Percentiles rank a stretch among this genome's conserved stretches.
Conservation (phyloP, 2,329 filamentous ascomycete species). For the Talaromyces sp. region DNA sequence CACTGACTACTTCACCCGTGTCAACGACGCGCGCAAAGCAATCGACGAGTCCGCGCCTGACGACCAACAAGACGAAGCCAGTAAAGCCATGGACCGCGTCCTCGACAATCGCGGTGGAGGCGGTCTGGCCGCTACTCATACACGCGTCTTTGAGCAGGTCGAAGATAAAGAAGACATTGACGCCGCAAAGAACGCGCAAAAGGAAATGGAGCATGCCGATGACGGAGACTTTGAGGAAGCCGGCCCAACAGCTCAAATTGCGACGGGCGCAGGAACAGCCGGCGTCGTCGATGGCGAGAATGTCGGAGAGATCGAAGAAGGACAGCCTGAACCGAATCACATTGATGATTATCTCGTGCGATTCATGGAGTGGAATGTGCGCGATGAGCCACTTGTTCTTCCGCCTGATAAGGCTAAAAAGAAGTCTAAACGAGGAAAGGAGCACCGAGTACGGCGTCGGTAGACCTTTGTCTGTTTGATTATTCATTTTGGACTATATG, state of each 20-base stretch:
- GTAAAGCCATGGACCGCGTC: slow-evolving; percentile 80
- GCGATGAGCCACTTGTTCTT: slow-evolving; percentile 48
- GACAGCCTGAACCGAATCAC: slow-evolving; percentile 49
- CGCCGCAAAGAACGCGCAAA: slow-evolving; percentile 82
- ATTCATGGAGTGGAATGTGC: slow-evolving; percentile 61
- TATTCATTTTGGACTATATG: neutral
- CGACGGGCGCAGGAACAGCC: slow-evolving; percentile 27
- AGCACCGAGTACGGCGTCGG: slow-evolving; percentile 44
- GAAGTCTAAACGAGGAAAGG: slow-evolving; percentile 47
- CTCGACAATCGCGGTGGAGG: slow-evolving; percentile 65
- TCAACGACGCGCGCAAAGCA: slow-evolving; percentile 63
- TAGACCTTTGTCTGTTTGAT: slow-evolving; percentile 19
- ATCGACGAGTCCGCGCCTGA: slow-evolving; percentile 60
- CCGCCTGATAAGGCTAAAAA: slow-evolving; percentile 49
- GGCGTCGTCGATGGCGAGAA: slow-evolving; percentile 34
- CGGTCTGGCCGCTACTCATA: slow-evolving; percentile 40
- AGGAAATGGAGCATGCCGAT: slow-evolving; percentile 78
- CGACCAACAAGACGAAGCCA: slow-evolving; percentile 64
- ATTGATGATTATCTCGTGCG: slow-evolving; percentile 74
- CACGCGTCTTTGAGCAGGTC: slow-evolving; percentile 76
- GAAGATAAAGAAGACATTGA: slow-evolving; percentile 85
- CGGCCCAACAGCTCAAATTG: slow-evolving; percentile 33
- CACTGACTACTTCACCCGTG: slow-evolving; percentile 87
- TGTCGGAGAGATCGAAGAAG: slow-evolving; percentile 31
- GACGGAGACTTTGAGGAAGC: slow-evolving; percentile 79